These are phyloP conservation scores for Chaetomium fimeti DNA, from an alignment of 495 filamentous ascomycete species.

Conservation along the genomic window DNA sequence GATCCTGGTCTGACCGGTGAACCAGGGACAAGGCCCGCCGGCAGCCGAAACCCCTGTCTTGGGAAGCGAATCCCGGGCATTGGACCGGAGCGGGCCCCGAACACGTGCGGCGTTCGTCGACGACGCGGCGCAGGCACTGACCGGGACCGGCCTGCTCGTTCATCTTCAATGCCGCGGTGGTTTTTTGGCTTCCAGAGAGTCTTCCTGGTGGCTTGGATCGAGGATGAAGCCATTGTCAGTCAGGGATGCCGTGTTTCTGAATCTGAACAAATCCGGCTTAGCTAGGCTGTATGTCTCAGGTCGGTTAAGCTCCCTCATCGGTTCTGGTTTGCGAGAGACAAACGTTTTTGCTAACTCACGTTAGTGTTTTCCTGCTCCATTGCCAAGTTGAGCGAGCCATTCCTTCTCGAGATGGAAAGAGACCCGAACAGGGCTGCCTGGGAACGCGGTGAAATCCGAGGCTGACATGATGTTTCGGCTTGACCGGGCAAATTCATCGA, in stretches of 20 bases:
- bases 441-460: neutral
- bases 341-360: neutral
- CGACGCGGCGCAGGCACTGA: neutral
- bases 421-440: neutral
- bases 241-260: neutral
- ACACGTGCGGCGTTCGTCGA: neutral
- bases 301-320: slow-evolving; percentile 9
- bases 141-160: too few species aligned
- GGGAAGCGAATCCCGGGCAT: neutral
- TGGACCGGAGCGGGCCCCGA: neutral
- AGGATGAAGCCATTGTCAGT: neutral
- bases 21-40: neutral
- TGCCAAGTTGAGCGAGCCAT: neutral
- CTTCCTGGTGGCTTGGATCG: neutral
- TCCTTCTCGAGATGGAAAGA: neutral
- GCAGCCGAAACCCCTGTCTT: neutral
- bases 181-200: neutral
- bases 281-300: slow-evolving; percentile 19
- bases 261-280: slow-evolving; percentile 4
- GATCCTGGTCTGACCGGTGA: slow-evolving; percentile 3
- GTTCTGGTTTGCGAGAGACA: neutral
- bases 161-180: neutral
- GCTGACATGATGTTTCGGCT: slow-evolving; percentile 8
- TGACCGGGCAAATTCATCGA: neutral
- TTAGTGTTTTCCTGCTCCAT: neutral